Base-by-base conservation (phyloP, 345 rosid genomes). In the Draba incana region DNA sequence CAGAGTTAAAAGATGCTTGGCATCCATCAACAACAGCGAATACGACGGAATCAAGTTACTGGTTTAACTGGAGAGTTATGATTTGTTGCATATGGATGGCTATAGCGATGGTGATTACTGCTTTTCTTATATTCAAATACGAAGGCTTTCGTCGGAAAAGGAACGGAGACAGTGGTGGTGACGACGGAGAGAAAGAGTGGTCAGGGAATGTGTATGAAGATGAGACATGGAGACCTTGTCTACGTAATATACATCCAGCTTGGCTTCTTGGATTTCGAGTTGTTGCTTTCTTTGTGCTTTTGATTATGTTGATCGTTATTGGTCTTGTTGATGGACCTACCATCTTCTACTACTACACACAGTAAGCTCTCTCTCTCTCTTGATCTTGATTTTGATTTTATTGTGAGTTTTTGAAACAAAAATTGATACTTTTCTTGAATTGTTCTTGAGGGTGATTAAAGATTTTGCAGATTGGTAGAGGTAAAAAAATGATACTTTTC, bases 21-120 rank as follows among this genome's bases (percentile, higher is more conserved):
- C 78, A 75, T 62, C 78, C 78, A 75, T 60, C 74, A 41, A 62
- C 74, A 23, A 75, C 75, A 54, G 70, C 45, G 10, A 57, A 92
- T 68, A 85, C 99, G 51, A 86, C 89, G 2, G 37, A 73, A 56
- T 37, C 85, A 49, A 77, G 68, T 55, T 95, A 92, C 83, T 95
- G 99, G 99, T 62, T 86, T 55, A 95, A 86, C 71, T 95, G 99
- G 99, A 86, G 97, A 78, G 88, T 92, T 49, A 72, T 79, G 64
- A 67, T 95, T 35, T 95, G 97, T 61, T 85, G 72, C 31, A 54
- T 81, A 53, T 89, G 92, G 97, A 70, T 88, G 33, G 59, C 83
- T 12, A 15, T 80, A 20, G 66, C 85, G 0, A 68, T 70, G 47
- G 54, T 61, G 41, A 70, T 82, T 6, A 74, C 93, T 9, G 82